These are phyloP conservation scores for Arachnomyces sp. DNA, from an alignment of 2,329 filamentous ascomycete species.

Conservation along the genomic window DNA sequence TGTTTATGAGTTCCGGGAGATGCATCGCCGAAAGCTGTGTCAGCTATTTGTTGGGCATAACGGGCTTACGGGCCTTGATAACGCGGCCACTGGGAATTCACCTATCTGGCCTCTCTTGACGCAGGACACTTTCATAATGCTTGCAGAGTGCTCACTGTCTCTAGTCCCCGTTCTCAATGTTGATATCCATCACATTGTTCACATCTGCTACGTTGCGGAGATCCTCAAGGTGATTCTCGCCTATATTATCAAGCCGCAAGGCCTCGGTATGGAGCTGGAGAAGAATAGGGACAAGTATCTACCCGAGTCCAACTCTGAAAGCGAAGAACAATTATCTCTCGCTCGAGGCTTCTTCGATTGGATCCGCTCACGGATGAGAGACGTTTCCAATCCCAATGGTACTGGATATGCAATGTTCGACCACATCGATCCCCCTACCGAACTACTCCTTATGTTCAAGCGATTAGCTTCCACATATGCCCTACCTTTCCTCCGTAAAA, in stretches of 20 bases:
- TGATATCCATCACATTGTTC: constrained; percentile 70
- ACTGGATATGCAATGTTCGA: constrained; percentile 15
- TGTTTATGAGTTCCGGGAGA: constrained; percentile 59
- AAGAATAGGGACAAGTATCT: constrained; percentile 17
- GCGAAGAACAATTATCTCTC: constrained; percentile 20
- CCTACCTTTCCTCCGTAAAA: constrained; percentile 81
- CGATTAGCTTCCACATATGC: constrained; percentile 66
- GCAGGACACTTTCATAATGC: constrained; percentile 47
- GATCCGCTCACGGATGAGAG: constrained; percentile 16
- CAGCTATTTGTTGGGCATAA: constrained; percentile 62
- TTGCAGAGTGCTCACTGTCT: constrained; percentile 69
- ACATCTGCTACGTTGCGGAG: constrained; percentile 83
- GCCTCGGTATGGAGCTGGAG: constrained; percentile 27
- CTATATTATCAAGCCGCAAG: constrained; percentile 37
- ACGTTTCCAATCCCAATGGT: not conserved
- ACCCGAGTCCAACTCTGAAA: constrained; percentile 14
- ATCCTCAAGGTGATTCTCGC: constrained; percentile 69
- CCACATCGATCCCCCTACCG: constrained; percentile 19
- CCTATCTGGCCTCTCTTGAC: constrained; percentile 31
- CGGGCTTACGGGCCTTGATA: constrained; percentile 24
- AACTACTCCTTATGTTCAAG: constrained; percentile 22
- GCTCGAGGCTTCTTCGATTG: constrained; percentile 29
- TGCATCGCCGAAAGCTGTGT: constrained; percentile 60
- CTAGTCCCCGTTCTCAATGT: constrained; percentile 59
- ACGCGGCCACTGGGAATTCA: constrained; percentile 28